phyloP scores from a whole-genome alignment of 352 stramenopile genomes.

The Phytophthora capsici region DNA sequence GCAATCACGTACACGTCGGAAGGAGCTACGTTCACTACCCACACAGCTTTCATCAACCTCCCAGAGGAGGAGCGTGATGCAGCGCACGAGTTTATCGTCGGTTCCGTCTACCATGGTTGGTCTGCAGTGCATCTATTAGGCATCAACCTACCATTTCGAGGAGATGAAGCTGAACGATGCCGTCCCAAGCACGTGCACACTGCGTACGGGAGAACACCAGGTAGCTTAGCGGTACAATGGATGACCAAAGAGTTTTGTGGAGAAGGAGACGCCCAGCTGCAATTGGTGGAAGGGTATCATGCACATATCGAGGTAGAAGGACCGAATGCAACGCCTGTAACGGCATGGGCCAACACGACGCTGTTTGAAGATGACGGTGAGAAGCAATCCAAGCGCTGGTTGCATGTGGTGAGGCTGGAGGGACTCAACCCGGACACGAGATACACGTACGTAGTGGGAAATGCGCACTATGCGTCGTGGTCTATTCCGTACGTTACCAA shows the following conservation, averaged over 20 bases:
- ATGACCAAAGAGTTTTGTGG: constrained; percentile 70
- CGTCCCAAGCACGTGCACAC: constrained; percentile 86
- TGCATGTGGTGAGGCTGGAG: constrained; percentile 74
- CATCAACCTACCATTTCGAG: constrained; percentile 50
- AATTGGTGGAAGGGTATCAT: constrained; percentile 67
- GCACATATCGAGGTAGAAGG: constrained; percentile 46
- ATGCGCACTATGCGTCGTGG: constrained; percentile 70
- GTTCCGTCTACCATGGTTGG: constrained; percentile 82
- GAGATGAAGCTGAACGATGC: constrained; percentile 55
- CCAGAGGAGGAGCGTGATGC: constrained; percentile 10
- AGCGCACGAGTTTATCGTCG: constrained; percentile 76
- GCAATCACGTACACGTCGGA: constrained; percentile 64
- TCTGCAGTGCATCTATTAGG: constrained; percentile 71
- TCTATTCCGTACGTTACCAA: constrained; percentile 84
- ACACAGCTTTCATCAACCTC: constrained; percentile 71
- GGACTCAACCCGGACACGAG: constrained; percentile 65
- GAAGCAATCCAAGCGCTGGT: constrained; percentile 62
- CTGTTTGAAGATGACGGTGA: constrained; percentile 72
- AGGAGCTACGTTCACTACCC: constrained; percentile 64
- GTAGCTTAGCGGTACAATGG: constrained; percentile 81
- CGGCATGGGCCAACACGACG: constrained; percentile 57
- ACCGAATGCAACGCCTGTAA: constrained; percentile 41
- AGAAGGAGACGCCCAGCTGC: constrained; percentile 51
- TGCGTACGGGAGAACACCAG: constrained; percentile 62
- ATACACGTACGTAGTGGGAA: constrained; percentile 89